Evolutionary conservation across 2,329 filamentous ascomycete genomes (phyloP).

Genomic region (Fusarium coicis): DNA sequence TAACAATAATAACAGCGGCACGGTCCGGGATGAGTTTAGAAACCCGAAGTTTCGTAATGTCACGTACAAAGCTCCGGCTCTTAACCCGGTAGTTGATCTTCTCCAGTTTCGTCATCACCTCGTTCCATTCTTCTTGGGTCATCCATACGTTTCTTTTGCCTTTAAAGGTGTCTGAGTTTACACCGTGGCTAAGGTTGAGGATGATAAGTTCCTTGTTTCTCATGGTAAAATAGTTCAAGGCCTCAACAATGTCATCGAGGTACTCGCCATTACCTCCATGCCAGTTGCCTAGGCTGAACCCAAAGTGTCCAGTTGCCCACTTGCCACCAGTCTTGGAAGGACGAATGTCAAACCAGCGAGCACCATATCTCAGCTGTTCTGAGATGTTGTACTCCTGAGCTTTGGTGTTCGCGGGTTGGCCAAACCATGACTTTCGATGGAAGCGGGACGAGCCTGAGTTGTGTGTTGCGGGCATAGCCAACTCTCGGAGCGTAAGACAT

Average conservation of each 20-base stretch:
- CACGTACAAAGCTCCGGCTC: not conserved
- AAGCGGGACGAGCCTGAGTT: not conserved
- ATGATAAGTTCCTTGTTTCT: not conserved
- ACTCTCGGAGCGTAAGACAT: not conserved
- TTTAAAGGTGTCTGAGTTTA: not conserved
- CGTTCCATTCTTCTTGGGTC: not conserved
- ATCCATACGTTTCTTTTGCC: not conserved
- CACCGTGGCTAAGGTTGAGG: not conserved
- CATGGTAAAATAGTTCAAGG: not conserved
- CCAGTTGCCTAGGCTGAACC: not conserved
- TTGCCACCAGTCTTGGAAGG: not conserved
- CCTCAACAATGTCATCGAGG: not conserved
- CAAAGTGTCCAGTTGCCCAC: not conserved
- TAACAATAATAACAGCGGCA: not conserved
- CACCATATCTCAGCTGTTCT: not conserved
- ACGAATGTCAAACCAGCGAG: not conserved
- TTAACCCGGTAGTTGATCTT: not conserved
- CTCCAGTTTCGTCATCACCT: not conserved
- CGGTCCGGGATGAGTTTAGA: not conserved
- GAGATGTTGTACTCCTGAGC: not conserved
- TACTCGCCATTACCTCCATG: not conserved
- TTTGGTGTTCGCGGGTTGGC: not conserved
- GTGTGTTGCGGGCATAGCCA: not conserved
- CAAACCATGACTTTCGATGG: not conserved
- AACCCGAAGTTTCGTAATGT: not conserved